Evolutionary conservation across 441 rosid species (phyloP).

Genomic region (Populus hybrid): DNA sequence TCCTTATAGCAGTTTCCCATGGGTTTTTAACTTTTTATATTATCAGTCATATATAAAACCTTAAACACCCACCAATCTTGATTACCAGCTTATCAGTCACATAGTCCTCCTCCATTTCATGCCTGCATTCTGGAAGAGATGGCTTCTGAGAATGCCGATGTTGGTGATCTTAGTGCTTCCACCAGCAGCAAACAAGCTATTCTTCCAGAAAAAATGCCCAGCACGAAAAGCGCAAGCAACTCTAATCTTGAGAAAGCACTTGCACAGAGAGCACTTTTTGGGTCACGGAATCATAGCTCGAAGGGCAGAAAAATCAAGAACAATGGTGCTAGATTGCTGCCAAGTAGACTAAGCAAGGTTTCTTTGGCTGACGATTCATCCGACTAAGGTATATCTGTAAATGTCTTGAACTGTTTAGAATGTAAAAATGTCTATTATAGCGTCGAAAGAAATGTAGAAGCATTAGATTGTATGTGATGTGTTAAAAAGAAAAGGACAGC

Average conservation of each 20-base stretch:
- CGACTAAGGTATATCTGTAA: conserved; percentile 11
- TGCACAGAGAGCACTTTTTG: conserved; percentile 41
- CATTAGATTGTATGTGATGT: not conserved
- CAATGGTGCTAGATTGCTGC: conserved; percentile 23
- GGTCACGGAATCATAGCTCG: conserved; percentile 28
- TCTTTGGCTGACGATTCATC: conserved; percentile 38
- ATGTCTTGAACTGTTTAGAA: not conserved
- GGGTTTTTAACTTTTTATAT: not conserved
- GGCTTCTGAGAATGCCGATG: conserved; percentile 33
- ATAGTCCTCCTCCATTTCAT: not conserved
- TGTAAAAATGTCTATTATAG: not conserved
- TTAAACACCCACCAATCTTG: conserved; percentile 10
- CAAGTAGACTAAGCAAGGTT: conserved; percentile 55
- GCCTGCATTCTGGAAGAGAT: conserved; percentile 12
- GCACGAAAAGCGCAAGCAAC: conserved; percentile 18
- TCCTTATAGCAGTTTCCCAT: conserved; percentile 5
- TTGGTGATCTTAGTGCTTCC: conserved; percentile 23
- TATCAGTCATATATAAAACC: conserved; percentile 5
- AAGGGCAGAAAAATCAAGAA: conserved; percentile 28
- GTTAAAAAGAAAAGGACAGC: not conserved
- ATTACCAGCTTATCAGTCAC: not conserved
- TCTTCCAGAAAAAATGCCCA: conserved; percentile 19
- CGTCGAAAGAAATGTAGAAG: not conserved
- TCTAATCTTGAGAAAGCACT: conserved; percentile 37
- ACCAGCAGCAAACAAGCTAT: conserved; percentile 21